Conservation (phyloP, 2,329 filamentous ascomycete genomes). For the Botrytis deweyae region DNA sequence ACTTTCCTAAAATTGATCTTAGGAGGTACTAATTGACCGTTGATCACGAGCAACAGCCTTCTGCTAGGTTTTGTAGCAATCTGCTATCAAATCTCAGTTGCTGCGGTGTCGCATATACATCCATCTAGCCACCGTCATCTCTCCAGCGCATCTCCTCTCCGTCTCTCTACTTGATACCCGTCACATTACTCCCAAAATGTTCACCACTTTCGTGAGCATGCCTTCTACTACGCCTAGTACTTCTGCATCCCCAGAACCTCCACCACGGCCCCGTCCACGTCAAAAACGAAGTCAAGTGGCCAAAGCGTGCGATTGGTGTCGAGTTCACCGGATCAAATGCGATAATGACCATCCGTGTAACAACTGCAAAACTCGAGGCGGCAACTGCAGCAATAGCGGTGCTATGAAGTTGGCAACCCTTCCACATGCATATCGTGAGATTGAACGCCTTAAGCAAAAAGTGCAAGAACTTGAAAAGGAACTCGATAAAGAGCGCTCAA, state of each 20-base stretch:
- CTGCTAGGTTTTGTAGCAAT: not conserved
- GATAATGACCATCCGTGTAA: conserved; percentile 43
- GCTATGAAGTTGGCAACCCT: conserved; percentile 39
- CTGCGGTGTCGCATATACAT: conserved; percentile 6
- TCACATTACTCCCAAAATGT: not conserved
- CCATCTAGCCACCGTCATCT: not conserved
- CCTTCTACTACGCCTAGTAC: conserved; percentile 15
- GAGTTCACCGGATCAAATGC: conserved; percentile 46
- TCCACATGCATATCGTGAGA: conserved; percentile 40
- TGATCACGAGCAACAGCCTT: not conserved
- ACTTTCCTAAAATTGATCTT: not conserved
- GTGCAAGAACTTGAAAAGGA: conserved; percentile 39
- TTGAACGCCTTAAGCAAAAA: conserved; percentile 41
- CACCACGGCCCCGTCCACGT: conserved; percentile 19
- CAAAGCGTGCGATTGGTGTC: conserved; percentile 45
- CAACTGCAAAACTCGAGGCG: conserved; percentile 43
- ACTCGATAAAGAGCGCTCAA: conserved; percentile 22
- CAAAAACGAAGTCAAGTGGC: conserved; percentile 37
- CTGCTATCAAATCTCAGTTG: conserved; percentile 1
- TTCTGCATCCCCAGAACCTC: conserved; percentile 17
- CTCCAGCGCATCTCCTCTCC: not conserved
- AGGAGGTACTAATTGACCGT: not conserved
- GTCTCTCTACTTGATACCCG: conserved; percentile 1
- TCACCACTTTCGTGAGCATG: conserved; percentile 23
- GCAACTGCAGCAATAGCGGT: conserved; percentile 41